Evolutionary conservation across 345 rosid genomes (phyloP), one percentile per base, ranked within the genome.

Genomic region (Corymbia maculata): DNA sequence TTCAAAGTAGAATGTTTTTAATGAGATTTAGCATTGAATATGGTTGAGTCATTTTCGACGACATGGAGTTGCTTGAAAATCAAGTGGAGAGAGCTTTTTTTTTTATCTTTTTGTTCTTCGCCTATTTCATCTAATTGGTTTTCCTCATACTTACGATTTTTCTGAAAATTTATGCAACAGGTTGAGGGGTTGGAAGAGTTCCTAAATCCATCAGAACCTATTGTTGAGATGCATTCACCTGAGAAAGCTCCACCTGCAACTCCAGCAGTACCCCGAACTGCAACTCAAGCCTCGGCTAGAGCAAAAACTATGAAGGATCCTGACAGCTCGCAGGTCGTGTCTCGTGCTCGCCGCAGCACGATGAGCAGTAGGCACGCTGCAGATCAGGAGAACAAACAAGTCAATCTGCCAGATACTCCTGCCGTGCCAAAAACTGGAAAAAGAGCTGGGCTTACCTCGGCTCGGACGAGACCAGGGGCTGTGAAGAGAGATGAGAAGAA

Each of bases 151-250:
- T 86, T 45, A 6, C 30, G 61, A 30, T 22, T 86, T 50, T 93
- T 87, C 15, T n/a, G 50, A 32, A 57, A 52, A 24, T 32, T 30
- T 24, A 44, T 86, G 75, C 21, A 36, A 80, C 89, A 98, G 99
- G 99, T 95, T 57, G 98, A 95, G 86, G 99, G 99, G 87, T 91
- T 95, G 36, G 97, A 94, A 4, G 99, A 97, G 84, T 59, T 95
- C 17, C 59, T 86, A 88, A 92, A 92, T 79, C 92, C 88, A 85
- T 88, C 93, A 22, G 55, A 82, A 61, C 86, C 93, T 50, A 70
- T 24, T 1, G 88, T 86, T 51, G 52, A 88, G 24, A 91, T 86
- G 51, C 91, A 75, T 24, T 91, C 94, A 82, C 96, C 96, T 15
- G 94, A 90, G 3, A 93, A 86, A 87, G 85, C 87, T 44, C 90